Base-by-base conservation (phyloP, 768 basidiomycete genomes). In the Xerocomellus amylosporus region DNA sequence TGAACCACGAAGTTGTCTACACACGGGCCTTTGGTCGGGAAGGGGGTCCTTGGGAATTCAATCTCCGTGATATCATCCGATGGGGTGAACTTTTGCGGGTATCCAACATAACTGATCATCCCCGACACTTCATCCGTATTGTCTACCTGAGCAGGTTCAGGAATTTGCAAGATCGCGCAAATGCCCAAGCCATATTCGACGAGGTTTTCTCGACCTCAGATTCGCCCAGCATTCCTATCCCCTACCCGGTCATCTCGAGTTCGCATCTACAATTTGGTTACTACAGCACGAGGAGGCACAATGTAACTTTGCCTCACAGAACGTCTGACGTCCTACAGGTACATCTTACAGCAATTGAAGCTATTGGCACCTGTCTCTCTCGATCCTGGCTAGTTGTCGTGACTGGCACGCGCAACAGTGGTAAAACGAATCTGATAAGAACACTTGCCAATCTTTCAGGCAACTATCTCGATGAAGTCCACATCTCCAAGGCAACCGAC, bases 1-100 rank as follows among this genome's bases (percentile, higher is more conserved):
- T 98, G 43, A 85, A 86, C 47, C 77, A 84, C 8, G 83, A 86
- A 62, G 83, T 88, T 9, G 82, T 81, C 58, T 60, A 82, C 20
- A 79, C 80, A 48, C 80, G 83, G 19, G 59, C 77, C 3, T 93
- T 97, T 67, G 94, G 82, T 3, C 77, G 82, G 36, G 83, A 88
- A 50, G 95, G 95, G 9, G 79, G 83, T 51, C 97, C 96, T 5
- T 99, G 96, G 96, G 96, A 99, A 67, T 97, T 98, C 77, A 99
- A 99, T 68, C 78, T 99, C 30, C 89, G 96, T 14, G 96, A 99
- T 71, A 78, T 98, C 53, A 82, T 93, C 54, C 84, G 97, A 42
- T 97, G 97, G 95, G 84, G 87, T 33, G 77, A 77, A 0, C 80
- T 88, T 37, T 64, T 85, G 33, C 68, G 68, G 49, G 51, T 68